Conservation (phyloP, 2,329 filamentous ascomycete genomes). For the Hypoxylon sp. region DNA sequence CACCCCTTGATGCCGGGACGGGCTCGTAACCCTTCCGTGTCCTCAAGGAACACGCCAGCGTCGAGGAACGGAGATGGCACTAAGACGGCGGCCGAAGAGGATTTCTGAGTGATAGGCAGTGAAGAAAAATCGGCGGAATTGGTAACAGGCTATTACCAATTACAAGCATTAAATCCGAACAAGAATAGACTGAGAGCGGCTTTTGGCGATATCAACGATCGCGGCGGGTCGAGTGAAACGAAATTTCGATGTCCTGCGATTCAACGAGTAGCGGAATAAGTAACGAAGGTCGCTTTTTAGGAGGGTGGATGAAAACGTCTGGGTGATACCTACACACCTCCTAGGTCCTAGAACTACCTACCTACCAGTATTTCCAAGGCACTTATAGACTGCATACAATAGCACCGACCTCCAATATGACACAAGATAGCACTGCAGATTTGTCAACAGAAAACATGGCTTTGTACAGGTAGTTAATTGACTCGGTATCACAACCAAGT, state of each 20-base stretch:
- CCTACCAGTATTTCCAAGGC: neutral
- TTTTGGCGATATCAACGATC: neutral
- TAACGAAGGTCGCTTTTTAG: neutral
- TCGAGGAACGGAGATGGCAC: neutral
- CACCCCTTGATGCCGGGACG: constrained; percentile 41
- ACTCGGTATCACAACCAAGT: constrained; percentile 26
- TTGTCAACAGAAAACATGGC: constrained; percentile 10
- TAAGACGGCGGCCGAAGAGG: neutral
- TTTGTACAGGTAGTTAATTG: constrained; percentile 32
- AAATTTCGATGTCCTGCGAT: neutral
- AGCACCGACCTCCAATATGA: neutral
- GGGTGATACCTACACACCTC: neutral
- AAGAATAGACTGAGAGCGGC: too few relatives aligned
- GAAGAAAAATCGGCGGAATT: neutral
- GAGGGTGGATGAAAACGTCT: neutral
- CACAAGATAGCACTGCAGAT: neutral
- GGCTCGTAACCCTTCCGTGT: constrained; percentile 7
- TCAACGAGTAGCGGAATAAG: neutral
- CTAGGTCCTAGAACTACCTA: too few relatives aligned
- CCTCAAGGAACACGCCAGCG: neutral
- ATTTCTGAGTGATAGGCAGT: neutral
- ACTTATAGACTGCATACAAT: neutral
- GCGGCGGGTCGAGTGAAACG: too few relatives aligned
- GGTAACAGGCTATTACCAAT: too few relatives aligned
- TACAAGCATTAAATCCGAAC: too few relatives aligned